Base-by-base conservation (phyloP, 2,329 filamentous ascomycete species). In the Hypoxylon sp. region DNA sequence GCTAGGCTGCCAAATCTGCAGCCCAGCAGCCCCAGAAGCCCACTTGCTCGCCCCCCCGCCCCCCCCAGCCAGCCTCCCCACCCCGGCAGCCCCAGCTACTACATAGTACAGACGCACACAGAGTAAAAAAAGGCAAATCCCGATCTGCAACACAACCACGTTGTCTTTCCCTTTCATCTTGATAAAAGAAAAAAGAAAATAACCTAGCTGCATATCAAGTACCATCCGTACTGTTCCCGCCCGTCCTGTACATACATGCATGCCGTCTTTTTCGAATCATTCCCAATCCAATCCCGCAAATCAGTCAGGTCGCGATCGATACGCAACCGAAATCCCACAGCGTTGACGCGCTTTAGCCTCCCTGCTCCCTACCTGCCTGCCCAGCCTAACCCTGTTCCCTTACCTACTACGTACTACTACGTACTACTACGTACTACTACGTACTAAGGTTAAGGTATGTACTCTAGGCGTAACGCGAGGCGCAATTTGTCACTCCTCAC, bases 81-180 rank as follows among this genome's bases (percentile, higher is more conserved):
- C n/a, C n/a, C n/a, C n/a, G n/a, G n/a, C n/a, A n/a, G n/a, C n/a
- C n/a, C n/a, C n/a, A n/a, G n/a, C n/a, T n/a, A n/a, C n/a, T n/a
- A n/a, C n/a, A n/a, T n/a, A n/a, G n/a, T n/a, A n/a, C n/a, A n/a
- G n/a, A n/a, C n/a, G n/a, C 42, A 43, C 52, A 61, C 48, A 47
- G 53, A 61, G 48, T 35, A 35, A 35, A 35, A 24, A 35, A 58
- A 51, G 47, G 60, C 62, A 65, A 65, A 65, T 65, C 62, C 62
- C 62, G 62, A 65, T 63, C 54, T 65, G 56, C 62, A 54, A 62
- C 55, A 37, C 58, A 53, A 64, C 62, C 59, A 62, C 59, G 59
- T 65, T 63, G 62, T 60, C 41, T 33, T 48, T 24, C 24, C n/a
- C 29, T 29, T 52, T 43, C 31, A 33, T 55, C 37, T 41, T 24